A percentile compares a stretch with the other conserved stretches of the same genome.
Conservation (phyloP, 2,329 filamentous ascomycete species). For the Trichoderma aggressivum region DNA sequence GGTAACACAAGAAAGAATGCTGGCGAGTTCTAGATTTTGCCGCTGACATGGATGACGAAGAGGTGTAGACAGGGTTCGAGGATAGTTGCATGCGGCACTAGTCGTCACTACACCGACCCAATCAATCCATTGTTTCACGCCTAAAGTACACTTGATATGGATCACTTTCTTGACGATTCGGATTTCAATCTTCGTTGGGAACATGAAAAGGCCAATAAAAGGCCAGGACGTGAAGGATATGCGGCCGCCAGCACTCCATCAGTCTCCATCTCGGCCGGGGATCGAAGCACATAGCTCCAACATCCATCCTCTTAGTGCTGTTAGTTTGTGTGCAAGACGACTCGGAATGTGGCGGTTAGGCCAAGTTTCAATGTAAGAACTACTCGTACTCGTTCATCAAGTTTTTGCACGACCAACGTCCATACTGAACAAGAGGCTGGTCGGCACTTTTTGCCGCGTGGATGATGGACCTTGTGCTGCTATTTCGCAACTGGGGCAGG, state of each 20-base stretch:
- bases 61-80: neutral
- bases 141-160: neutral
- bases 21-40: constrained; percentile 2
- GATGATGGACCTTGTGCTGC: neutral
- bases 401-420: neutral
- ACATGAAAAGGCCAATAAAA: neutral
- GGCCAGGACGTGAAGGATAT: neutral
- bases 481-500: neutral
- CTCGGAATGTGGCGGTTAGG: neutral
- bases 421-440: neutral
- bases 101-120: neutral
- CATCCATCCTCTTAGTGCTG: neutral
- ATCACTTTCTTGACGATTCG: neutral
- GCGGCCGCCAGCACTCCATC: neutral
- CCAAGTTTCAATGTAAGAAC: neutral
- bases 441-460: neutral
- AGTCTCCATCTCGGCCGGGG: neutral
- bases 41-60: constrained; percentile 1
- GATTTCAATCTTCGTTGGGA: neutral
- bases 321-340: neutral
- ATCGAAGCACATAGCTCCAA: neutral
- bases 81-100: neutral
- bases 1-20: neutral
- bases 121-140: neutral
- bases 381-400: neutral